Evolutionary conservation across 2,329 filamentous ascomycete genomes (phyloP).

Genomic region (Ophiostoma sp.): DNA sequence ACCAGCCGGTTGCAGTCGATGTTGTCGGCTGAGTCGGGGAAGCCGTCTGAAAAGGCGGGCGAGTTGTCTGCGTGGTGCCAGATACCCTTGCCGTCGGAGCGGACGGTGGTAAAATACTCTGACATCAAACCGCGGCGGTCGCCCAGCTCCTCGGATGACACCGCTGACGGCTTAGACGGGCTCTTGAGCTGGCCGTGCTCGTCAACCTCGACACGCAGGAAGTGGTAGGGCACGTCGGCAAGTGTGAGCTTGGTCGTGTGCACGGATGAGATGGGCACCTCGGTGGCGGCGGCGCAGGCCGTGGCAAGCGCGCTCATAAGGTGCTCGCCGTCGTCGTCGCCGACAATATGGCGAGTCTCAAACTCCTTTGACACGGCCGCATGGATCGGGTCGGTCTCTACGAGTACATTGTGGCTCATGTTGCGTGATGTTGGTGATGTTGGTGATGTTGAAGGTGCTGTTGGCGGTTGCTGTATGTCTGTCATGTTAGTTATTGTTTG

Average conservation of each 20-base stretch:
- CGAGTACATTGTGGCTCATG: not conserved
- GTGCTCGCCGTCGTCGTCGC: constrained; percentile 21
- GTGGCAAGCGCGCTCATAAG: constrained; percentile 19
- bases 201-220: constrained; percentile 23
- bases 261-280: not conserved
- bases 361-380: constrained; percentile 1
- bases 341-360: constrained; percentile 19
- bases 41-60: constrained; percentile 12
- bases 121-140: constrained; percentile 17
- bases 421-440: not conserved
- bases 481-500: too few relatives aligned
- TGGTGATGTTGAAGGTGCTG: not conserved
- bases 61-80: constrained; percentile 16
- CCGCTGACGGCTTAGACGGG: not conserved
- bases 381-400: constrained; percentile 19
- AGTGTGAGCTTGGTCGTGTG: constrained; percentile 13
- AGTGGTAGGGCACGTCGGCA: constrained; percentile 21
- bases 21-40: constrained; percentile 25
- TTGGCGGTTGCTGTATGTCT: too few relatives aligned
- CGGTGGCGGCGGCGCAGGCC: not conserved
- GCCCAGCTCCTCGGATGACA: too few relatives aligned
- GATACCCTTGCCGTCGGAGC: not conserved
- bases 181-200: not conserved
- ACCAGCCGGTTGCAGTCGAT: constrained; percentile 24
- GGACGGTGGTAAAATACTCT: constrained; percentile 16